Evolutionary conservation across 1,139 yeast species (phyloP).

Genomic region (Lipomyces yarrowii): DNA sequence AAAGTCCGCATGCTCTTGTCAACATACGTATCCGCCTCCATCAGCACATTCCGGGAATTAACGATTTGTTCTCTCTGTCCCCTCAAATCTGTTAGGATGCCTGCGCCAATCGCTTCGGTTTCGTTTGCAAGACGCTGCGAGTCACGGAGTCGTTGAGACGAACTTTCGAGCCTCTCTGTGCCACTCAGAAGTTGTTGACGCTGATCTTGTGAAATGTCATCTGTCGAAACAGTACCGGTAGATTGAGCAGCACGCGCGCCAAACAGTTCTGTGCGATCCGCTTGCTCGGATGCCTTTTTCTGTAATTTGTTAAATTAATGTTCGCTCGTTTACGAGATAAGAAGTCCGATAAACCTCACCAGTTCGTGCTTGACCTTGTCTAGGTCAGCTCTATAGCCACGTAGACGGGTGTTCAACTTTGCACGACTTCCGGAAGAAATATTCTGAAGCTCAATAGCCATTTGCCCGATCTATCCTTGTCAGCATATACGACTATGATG

Average conservation of each 20-base stretch:
- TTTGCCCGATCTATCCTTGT: slow-evolving; percentile 47
- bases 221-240: slow-evolving; percentile 39
- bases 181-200: slow-evolving; percentile 79
- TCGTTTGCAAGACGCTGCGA: slow-evolving; percentile 90
- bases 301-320: neutral
- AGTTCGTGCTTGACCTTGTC: slow-evolving; percentile 29
- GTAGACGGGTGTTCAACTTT: slow-evolving; percentile 66
- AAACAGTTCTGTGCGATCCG: slow-evolving; percentile 67
- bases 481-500: neutral
- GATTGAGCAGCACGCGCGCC: slow-evolving; percentile 47
- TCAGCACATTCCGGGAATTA: slow-evolving; percentile 67
- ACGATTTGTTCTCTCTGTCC: slow-evolving; percentile 91
- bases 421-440: slow-evolving; percentile 73
- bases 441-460: slow-evolving; percentile 78
- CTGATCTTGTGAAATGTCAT: slow-evolving; percentile 62
- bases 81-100: slow-evolving; percentile 82
- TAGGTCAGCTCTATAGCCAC: slow-evolving; percentile 57
- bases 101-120: slow-evolving; percentile 90
- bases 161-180: slow-evolving; percentile 78
- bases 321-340: neutral
- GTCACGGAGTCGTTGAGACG: slow-evolving; percentile 81
- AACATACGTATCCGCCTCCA: slow-evolving; percentile 90
- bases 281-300: slow-evolving; percentile 54
- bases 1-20: slow-evolving; percentile 87
- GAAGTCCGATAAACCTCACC: neutral